These are phyloP conservation scores for Dalbergia oliveri DNA, from an alignment of 306 rosid species.

Conservation along the genomic window DNA sequence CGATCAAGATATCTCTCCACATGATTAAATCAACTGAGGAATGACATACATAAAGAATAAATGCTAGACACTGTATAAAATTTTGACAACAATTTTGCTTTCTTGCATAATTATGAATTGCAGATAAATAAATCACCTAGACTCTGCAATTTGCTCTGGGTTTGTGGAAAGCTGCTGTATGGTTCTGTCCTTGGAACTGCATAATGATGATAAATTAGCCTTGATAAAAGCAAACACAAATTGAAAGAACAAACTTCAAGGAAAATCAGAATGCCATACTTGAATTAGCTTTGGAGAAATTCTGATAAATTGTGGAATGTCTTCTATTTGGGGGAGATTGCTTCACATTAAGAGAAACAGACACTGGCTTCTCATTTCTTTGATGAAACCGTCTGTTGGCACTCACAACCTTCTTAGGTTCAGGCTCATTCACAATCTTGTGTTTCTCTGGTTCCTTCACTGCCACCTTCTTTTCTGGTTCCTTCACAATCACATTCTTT, in stretches of 20 bases:
- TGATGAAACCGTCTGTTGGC: slow-evolving; percentile 43
- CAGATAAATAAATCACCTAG: slow-evolving; percentile 62
- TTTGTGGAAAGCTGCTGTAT: slow-evolving; percentile 59
- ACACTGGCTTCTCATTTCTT: slow-evolving; percentile 41
- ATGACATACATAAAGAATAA: slow-evolving; percentile 7
- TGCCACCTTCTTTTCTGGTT: slow-evolving; percentile 24
- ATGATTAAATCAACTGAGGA: slow-evolving; percentile 75
- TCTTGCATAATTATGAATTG: slow-evolving; percentile 19
- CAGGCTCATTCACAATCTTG: slow-evolving; percentile 43
- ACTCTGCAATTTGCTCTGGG: slow-evolving; percentile 70
- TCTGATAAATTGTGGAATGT: slow-evolving; percentile 47
- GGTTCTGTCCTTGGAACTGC: slow-evolving; percentile 55
- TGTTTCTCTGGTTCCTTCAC: slow-evolving; percentile 10
- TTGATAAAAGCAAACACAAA: not conserved
- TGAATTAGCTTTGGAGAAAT: slow-evolving; percentile 51
- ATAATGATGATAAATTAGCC: slow-evolving; percentile 24
- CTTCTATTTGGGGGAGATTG: slow-evolving; percentile 58
- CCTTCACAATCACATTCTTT: slow-evolving; percentile 13
- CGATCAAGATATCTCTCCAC: slow-evolving; percentile 90
- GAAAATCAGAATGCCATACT: slow-evolving; percentile 49
- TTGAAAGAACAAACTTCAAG: not conserved
- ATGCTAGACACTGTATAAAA: slow-evolving; percentile 16
- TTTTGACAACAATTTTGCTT: not conserved
- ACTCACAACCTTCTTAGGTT: slow-evolving; percentile 41
- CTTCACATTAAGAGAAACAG: slow-evolving; percentile 48